A percentile compares a stretch with the other conserved stretches of the same genome.
Conservation (phyloP, 495 filamentous ascomycete species). For the Xylaria grammica region DNA sequence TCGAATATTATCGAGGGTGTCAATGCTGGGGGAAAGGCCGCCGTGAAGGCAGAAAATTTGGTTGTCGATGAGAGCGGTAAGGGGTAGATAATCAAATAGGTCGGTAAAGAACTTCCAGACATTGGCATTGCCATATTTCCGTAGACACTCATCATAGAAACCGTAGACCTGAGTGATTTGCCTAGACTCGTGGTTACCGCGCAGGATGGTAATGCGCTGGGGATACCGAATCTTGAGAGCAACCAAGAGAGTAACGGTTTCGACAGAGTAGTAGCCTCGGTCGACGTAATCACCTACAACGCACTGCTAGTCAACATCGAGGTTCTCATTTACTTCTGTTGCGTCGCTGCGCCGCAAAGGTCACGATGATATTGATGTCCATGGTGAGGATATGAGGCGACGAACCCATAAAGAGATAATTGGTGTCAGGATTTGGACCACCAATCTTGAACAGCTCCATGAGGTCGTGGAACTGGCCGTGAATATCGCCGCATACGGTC, state of each 20-base stretch:
- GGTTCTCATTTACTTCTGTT: not conserved
- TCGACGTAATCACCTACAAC: slow-evolving; percentile 89
- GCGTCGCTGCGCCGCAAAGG: not conserved
- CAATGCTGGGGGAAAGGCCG: slow-evolving; percentile 93
- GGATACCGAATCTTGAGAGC: slow-evolving; percentile 96
- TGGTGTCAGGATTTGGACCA: slow-evolving; percentile 89
- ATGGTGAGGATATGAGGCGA: not conserved
- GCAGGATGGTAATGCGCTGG: slow-evolving; percentile 93
- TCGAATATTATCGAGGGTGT: slow-evolving; percentile 97
- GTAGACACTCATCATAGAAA: slow-evolving; percentile 96
- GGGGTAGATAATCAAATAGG: slow-evolving; percentile 97
- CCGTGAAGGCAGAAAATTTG: slow-evolving; percentile 99
- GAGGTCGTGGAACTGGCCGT: slow-evolving; percentile 91
- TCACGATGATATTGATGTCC: not conserved
- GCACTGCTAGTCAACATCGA: slow-evolving; percentile 12
- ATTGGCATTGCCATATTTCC: slow-evolving; percentile 98
- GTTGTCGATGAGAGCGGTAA: slow-evolving; percentile 98
- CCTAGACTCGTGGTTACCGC: slow-evolving; percentile 95
- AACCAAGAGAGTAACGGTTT: slow-evolving; percentile 92
- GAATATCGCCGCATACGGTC: slow-evolving; percentile 92
- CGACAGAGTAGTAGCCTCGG: slow-evolving; percentile 95
- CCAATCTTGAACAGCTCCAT: slow-evolving; percentile 96
- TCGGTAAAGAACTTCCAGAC: slow-evolving; percentile 99
- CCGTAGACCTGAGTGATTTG: slow-evolving; percentile 98
- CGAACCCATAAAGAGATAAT: slow-evolving; percentile 94